These are phyloP conservation scores for Chrysosporium keratinophilum DNA, from an alignment of 2,329 filamentous ascomycete species.

Conservation along the genomic window DNA sequence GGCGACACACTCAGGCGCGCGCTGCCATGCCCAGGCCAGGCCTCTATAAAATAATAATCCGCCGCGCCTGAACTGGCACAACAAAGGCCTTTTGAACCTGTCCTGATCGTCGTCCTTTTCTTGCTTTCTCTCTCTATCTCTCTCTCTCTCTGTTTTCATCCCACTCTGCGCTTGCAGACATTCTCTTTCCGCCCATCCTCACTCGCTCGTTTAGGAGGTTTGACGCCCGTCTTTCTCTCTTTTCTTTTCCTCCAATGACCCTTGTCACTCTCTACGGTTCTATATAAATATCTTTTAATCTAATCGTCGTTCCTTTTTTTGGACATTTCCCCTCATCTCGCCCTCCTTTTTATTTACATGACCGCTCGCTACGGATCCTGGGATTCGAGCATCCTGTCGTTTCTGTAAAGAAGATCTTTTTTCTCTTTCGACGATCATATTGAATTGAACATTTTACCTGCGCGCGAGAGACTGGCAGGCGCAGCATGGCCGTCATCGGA, in stretches of 20 bases:
- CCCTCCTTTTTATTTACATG: too few relatives aligned
- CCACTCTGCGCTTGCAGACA: not conserved
- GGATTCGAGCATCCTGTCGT: too few relatives aligned
- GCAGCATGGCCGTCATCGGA: not conserved
- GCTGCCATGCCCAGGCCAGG: not conserved
- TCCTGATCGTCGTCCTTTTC: not conserved
- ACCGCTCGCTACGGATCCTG: too few relatives aligned
- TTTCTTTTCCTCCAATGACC: not conserved
- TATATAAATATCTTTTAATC: not conserved
- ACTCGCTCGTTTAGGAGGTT: constrained; percentile 1
- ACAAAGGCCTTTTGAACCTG: not conserved
- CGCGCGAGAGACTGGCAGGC: not conserved
- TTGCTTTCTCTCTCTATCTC: not conserved
- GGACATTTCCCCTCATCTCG: too few relatives aligned
- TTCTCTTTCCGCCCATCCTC: not conserved
- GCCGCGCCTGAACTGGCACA: not conserved
- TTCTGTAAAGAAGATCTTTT: too few relatives aligned
- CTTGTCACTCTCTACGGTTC: not conserved
- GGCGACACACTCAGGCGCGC: not conserved
- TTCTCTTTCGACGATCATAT: too few relatives aligned
- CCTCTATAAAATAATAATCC: not conserved
- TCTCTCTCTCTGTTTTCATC: not conserved
- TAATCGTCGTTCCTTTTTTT: not conserved
- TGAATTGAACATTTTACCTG: not conserved
- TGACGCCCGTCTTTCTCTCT: not conserved